Conservation (phyloP, 441 rosid species). For the Dalechampia spathulata region DNA sequence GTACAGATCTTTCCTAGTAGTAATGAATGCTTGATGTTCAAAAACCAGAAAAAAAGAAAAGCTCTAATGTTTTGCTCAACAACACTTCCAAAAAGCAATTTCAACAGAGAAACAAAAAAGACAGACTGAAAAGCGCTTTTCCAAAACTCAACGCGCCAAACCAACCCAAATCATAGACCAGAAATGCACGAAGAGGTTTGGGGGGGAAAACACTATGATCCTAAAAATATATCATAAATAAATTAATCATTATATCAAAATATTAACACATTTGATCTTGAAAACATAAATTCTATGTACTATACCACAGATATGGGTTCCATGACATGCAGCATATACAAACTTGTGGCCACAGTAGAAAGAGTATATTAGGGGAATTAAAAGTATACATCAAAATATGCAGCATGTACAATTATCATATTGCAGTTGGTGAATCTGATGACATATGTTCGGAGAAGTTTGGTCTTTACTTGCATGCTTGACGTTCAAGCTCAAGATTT, state of each 20-base stretch:
- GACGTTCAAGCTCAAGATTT: constrained; percentile 23
- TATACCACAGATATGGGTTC: neutral
- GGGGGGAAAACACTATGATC: no score
- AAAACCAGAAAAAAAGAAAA: no score
- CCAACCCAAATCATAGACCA: no score
- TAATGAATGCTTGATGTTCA: no score
- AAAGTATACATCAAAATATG: constrained; percentile 6
- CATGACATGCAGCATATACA: neutral
- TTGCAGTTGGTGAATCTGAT: neutral
- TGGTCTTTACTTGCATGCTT: neutral
- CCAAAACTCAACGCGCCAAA: no score
- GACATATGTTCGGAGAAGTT: neutral
- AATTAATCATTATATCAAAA: neutral
- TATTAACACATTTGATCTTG: neutral
- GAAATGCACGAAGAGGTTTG: no score
- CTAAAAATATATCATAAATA: neutral
- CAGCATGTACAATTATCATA: constrained; percentile 13
- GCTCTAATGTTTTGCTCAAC: no score
- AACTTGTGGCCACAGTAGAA: neutral
- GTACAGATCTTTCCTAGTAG: no score
- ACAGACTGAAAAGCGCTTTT: no score
- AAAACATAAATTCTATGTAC: neutral
- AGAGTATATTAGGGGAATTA: no score
- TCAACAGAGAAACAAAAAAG: no score
- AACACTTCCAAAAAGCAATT: no score